Evolutionary conservation across 2,329 filamentous ascomycete genomes (phyloP).

Genomic region (Atkinsonella texensis): DNA sequence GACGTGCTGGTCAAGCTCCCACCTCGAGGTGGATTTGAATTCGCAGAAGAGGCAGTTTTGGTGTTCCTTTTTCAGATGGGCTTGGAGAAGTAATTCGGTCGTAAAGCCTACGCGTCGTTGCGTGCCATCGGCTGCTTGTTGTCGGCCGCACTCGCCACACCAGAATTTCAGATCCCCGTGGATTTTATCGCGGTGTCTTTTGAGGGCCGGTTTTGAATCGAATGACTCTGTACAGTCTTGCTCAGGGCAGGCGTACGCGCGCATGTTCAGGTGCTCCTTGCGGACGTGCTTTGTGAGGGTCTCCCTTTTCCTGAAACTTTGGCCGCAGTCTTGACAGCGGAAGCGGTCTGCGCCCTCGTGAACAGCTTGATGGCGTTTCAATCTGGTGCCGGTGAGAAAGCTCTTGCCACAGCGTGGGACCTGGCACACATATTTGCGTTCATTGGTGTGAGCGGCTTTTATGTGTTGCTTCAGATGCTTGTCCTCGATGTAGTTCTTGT

Average conservation of each 20-base stretch:
- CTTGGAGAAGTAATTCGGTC: slow-evolving; percentile 57
- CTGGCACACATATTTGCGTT: slow-evolving; percentile 60
- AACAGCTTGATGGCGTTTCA: slow-evolving; percentile 65
- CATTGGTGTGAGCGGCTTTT: slow-evolving; percentile 64
- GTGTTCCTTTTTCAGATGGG: slow-evolving; percentile 64
- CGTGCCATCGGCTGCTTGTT: slow-evolving; percentile 26
- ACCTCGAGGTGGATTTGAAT: slow-evolving; percentile 51
- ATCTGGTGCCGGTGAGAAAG: slow-evolving; percentile 68
- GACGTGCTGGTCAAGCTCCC: slow-evolving; percentile 62
- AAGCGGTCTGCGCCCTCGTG: slow-evolving; percentile 65
- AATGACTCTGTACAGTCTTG: slow-evolving; percentile 54
- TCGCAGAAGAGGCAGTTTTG: slow-evolving; percentile 66
- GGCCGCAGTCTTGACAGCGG: slow-evolving; percentile 60
- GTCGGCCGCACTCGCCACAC: slow-evolving; percentile 58
- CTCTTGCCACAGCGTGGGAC: slow-evolving; percentile 63
- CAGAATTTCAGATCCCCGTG: slow-evolving; percentile 63
- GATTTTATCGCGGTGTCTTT: slow-evolving; percentile 55
- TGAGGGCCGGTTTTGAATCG: slow-evolving; percentile 58
- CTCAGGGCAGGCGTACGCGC: slow-evolving; percentile 59
- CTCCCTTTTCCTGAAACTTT: slow-evolving; percentile 77
- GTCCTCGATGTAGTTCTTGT: slow-evolving; percentile 74
- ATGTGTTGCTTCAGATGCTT: slow-evolving; percentile 80
- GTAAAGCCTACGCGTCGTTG: slow-evolving; percentile 48
- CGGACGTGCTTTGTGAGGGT: slow-evolving; percentile 76
- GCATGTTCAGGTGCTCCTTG: slow-evolving; percentile 58